A percentile compares a stretch with the other conserved stretches of the same genome.
Evolutionary conservation across 2,329 filamentous ascomycete species (phyloP).

Genomic region (Tolypocladium cylindrosporum): DNA sequence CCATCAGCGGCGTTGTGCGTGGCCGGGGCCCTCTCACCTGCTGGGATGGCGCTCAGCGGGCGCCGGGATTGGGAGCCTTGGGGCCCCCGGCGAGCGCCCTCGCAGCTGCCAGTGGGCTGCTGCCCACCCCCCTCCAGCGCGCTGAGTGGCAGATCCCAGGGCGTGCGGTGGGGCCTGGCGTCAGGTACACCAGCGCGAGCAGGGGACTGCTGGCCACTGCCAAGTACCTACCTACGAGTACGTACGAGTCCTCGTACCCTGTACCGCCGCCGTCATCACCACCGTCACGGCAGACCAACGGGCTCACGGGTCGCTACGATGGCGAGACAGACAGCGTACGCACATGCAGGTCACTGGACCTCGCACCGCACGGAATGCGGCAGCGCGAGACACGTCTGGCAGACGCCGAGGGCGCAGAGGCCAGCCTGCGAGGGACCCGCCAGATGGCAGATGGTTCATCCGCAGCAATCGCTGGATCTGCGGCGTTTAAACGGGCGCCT

Average conservation of each 20-base stretch:
- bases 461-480: background rate
- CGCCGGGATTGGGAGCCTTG: background rate
- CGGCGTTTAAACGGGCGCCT: background rate
- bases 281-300: background rate
- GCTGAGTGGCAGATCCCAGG: constrained; percentile 7
- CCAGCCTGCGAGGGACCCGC: background rate
- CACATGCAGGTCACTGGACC: background rate
- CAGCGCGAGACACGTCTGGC: background rate
- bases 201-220: background rate
- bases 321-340: background rate
- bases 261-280: background rate
- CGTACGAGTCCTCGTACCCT: no score
- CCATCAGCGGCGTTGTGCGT: background rate
- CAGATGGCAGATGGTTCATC: background rate
- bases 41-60: background rate
- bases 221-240: background rate
- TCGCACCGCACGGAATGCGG: background rate
- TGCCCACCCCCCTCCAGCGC: constrained; percentile 6
- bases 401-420: background rate
- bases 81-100: background rate
- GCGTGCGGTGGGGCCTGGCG: background rate
- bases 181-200: background rate
- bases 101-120: background rate
- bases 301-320: background rate
- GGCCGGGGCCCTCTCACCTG: background rate